A percentile compares a stretch with the other conserved stretches of the same genome.
Evolutionary conservation across 1,284 basidiomycete genomes (phyloP).

Genomic region (Sporisorium graminicola): DNA sequence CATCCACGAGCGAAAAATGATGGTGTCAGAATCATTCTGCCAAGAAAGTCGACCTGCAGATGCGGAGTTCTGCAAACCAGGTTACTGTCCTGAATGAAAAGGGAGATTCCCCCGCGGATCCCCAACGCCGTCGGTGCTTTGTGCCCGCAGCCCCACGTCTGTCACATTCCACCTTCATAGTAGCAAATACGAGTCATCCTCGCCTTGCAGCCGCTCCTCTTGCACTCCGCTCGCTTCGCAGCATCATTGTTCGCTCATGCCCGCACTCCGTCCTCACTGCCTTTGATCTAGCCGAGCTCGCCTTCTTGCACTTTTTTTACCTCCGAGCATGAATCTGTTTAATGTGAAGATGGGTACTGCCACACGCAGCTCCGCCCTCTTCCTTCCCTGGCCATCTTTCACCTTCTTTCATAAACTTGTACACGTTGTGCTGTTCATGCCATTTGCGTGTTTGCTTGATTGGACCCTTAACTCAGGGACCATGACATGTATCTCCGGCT

Average conservation of each 20-base stretch:
- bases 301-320: not conserved
- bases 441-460: too few species aligned
- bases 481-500: constrained; percentile 9
- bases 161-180: constrained; percentile 3
- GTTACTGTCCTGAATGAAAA: not conserved
- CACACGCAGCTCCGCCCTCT: not conserved
- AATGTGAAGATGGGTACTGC: not conserved
- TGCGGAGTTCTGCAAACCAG: not conserved
- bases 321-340: constrained; percentile 1
- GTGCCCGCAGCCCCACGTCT: not conserved
- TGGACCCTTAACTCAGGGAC: constrained; percentile 7
- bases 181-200: constrained; percentile 10
- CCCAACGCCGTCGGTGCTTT: not conserved
- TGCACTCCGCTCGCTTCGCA: constrained; percentile 12
- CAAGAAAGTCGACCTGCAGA: constrained; percentile 8
- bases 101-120: not conserved
- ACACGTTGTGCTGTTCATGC: not conserved
- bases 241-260: not conserved
- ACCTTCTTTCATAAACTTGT: constrained; percentile 1
- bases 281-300: constrained; percentile 21
- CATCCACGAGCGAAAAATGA: not conserved
- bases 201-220: not conserved
- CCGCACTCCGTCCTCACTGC: not conserved
- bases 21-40: not conserved
- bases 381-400: constrained; percentile 11